Conservation (phyloP, 306 rosid species). For the Cucurbita argyrosperma region DNA sequence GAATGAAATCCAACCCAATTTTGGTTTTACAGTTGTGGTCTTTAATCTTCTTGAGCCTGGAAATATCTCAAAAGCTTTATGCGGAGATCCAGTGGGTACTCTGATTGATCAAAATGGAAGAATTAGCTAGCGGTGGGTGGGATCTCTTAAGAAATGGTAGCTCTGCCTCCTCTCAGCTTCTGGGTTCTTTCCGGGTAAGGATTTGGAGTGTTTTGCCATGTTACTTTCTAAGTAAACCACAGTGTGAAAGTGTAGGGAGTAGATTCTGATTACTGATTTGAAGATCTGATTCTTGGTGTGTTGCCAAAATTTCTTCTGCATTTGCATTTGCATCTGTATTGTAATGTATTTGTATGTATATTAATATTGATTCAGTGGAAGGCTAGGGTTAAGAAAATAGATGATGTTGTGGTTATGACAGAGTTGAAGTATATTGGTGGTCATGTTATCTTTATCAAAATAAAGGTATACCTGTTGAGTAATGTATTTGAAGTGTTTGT, state of each 20-base stretch:
- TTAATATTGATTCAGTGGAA: constrained; percentile 2
- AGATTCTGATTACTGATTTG: not conserved
- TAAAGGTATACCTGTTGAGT: not conserved
- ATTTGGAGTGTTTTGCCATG: not conserved
- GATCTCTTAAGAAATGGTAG: not conserved
- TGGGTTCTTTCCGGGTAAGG: not conserved
- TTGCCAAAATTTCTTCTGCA: not conserved
- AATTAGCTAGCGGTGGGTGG: constrained; percentile 12
- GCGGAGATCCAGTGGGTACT: constrained; percentile 42
- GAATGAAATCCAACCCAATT: not conserved
- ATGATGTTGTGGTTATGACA: not conserved
- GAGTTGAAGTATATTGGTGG: not conserved
- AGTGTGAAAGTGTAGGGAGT: not conserved
- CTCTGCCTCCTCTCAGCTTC: constrained; percentile 6
- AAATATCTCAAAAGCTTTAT: constrained; percentile 35
- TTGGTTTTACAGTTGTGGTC: constrained; percentile 29
- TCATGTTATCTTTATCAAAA: not conserved
- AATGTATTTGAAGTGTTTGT: not conserved
- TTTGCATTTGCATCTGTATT: not conserved
- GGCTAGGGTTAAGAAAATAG: not conserved
- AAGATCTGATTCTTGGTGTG: constrained; percentile 8
- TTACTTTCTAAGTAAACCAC: not conserved
- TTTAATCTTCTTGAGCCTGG: constrained; percentile 39
- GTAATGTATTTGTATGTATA: not conserved
- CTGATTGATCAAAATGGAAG: constrained; percentile 30